These are phyloP conservation scores for Coffea eugenioides DNA, from an alignment of 257 asterid species.

Conservation along the genomic window DNA sequence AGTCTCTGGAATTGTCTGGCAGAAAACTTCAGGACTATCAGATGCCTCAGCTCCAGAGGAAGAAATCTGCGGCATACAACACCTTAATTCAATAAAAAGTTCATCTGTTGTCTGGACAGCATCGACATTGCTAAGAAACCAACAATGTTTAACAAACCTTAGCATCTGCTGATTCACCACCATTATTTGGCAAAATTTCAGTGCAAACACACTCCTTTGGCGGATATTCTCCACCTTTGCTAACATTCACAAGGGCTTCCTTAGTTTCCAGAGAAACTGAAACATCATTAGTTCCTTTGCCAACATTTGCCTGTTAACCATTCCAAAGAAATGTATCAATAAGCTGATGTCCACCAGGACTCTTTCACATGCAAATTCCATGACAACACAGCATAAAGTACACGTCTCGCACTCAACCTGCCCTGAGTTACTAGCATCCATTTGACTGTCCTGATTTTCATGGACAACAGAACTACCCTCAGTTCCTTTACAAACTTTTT, in stretches of 20 bases:
- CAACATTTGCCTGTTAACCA: background rate
- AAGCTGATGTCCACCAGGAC: background rate
- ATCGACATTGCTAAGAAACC: background rate
- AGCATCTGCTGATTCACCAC: conserved; percentile 28
- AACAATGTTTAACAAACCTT: conserved; percentile 20
- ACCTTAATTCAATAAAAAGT: conserved; percentile 10
- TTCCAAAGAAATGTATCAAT: no score
- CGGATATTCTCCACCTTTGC: conserved; percentile 19
- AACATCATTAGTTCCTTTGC: conserved; percentile 10
- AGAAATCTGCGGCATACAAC: conserved; percentile 6
- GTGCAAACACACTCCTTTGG: conserved; percentile 15
- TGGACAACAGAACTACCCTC: background rate
- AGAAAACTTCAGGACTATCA: background rate
- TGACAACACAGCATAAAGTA: background rate
- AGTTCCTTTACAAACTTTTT: conserved; percentile 1
- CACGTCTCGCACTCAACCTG: background rate
- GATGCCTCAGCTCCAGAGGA: background rate
- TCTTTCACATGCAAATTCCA: background rate
- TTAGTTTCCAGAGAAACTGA: conserved; percentile 9
- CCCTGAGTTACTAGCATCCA: conserved; percentile 7
- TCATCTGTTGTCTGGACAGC: background rate
- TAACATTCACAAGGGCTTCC: conserved; percentile 15
- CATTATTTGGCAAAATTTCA: conserved; percentile 23
- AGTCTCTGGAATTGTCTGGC: background rate
- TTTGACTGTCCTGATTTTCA: background rate